These are phyloP conservation scores for Monilinia fructicola DNA, from an alignment of 2,329 filamentous ascomycete genomes.

Conservation along the genomic window DNA sequence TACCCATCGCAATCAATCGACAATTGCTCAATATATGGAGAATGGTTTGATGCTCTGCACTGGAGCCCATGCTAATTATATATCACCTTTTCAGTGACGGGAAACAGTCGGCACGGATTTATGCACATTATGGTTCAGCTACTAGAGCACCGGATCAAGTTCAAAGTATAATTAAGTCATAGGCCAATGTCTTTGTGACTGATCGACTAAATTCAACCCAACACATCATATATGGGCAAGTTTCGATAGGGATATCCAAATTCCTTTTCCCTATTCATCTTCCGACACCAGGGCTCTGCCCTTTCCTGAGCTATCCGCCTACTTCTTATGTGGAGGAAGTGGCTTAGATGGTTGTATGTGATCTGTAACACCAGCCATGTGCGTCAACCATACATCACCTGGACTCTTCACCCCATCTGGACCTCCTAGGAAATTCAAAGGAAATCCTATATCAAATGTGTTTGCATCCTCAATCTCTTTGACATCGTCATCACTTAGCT, in stretches of 20 bases:
- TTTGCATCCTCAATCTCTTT: constrained; percentile 62
- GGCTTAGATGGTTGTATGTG: constrained; percentile 46
- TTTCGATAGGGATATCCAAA: background rate
- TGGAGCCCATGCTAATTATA: too few species aligned
- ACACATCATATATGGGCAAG: background rate
- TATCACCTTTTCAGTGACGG: too few species aligned
- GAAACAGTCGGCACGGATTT: too few species aligned
- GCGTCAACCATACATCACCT: constrained; percentile 36
- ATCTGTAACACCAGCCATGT: constrained; percentile 50
- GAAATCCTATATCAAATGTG: constrained; percentile 67
- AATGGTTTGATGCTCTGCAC: too few species aligned
- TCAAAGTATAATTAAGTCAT: too few species aligned
- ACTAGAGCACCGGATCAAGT: too few species aligned
- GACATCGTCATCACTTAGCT: constrained; percentile 61
- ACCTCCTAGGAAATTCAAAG: constrained; percentile 56
- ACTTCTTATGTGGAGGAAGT: background rate
- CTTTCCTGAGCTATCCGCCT: background rate
- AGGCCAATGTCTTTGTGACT: too few species aligned
- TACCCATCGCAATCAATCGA: too few species aligned
- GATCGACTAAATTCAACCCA: too few species aligned
- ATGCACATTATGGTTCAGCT: too few species aligned
- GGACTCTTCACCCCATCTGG: constrained; percentile 34
- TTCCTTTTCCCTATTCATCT: background rate
- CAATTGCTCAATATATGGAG: too few species aligned
- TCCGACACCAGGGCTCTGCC: background rate